phyloP scores from a whole-genome alignment of 345 rosid genomes.

The rapeseed (Brassica napus) region Da-Ae NC_063444.1:45789501-45790000 shows the following conservation, averaged over 20 bases:
- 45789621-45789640: neutral
- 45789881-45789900: too few relatives aligned
- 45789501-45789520: neutral
- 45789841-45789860: too few relatives aligned
- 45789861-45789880: too few relatives aligned
- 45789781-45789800: too few relatives aligned
- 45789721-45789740: too few relatives aligned
- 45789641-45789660: neutral
- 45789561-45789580: neutral
- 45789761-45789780: too few relatives aligned
- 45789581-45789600: neutral
- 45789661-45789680: neutral
- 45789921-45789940: slow-evolving; percentile 71
- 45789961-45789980: neutral
- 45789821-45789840: too few relatives aligned
- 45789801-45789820: too few relatives aligned
- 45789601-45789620: neutral
- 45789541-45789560: neutral
- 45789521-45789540: neutral
- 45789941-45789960: slow-evolving; percentile 14
- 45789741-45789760: too few relatives aligned
- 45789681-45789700: neutral
- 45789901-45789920: slow-evolving; percentile 83
- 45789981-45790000: slow-evolving; percentile 3
- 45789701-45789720: neutral